Evolutionary conservation across 73 alveolate genomes (phyloP).

Genomic region (Tetrahymena elliotti): DNA sequence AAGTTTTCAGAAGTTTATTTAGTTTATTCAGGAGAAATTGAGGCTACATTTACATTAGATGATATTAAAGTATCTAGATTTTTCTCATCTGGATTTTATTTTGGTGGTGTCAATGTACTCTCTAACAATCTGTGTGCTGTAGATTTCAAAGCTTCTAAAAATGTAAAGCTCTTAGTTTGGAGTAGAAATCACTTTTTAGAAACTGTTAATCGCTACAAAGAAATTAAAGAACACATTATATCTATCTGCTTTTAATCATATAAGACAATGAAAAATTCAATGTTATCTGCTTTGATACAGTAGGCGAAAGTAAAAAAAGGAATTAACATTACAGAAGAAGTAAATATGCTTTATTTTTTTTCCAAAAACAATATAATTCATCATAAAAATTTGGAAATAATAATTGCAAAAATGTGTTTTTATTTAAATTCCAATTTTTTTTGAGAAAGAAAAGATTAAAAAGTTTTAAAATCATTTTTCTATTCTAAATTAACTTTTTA

Average conservation of each 20-base stretch:
- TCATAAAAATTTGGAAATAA: no score
- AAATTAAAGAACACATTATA: neutral
- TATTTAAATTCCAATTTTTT: no score
- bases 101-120: neutral
- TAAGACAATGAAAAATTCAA: neutral
- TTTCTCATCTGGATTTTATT: neutral
- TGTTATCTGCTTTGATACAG: neutral
- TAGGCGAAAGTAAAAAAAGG: neutral
- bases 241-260: neutral
- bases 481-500: no score
- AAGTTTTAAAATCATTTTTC: no score
- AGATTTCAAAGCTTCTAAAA: neutral
- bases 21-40: neutral
- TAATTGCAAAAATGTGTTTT: no score
- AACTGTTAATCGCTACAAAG: neutral
- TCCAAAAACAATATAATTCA: neutral
- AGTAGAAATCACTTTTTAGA: neutral
- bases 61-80: neutral
- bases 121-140: neutral
- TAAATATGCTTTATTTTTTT: neutral
- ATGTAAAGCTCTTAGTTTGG: neutral
- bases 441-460: no score
- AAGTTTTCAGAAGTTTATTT: neutral
- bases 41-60: neutral
- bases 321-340: neutral